phyloP scores from a whole-genome alignment of 2,329 filamentous ascomycete genomes.

The Fusarium odoratissimum region DNA sequence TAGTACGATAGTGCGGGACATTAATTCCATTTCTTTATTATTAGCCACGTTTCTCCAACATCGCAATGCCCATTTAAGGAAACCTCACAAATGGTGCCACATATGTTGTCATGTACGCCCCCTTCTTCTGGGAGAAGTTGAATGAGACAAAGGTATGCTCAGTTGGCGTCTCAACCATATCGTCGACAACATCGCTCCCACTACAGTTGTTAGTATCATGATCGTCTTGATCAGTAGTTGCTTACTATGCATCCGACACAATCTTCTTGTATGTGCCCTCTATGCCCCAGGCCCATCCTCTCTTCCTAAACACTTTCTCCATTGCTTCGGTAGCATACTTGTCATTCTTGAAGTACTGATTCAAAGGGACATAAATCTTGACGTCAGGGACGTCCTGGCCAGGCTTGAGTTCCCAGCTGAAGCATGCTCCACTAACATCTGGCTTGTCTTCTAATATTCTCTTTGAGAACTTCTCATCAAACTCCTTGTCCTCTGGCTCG shows the following conservation, averaged over 20 bases:
- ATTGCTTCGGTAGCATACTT: conserved; percentile 10
- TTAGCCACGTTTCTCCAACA: no score
- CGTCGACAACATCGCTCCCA: conserved; percentile 10
- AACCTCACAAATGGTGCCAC: conserved; percentile 25
- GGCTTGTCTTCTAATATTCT: conserved; percentile 15
- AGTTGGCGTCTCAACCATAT: background rate
- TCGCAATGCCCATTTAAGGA: rapidly evolving
- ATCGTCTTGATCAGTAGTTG: background rate
- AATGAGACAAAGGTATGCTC: conserved; percentile 26
- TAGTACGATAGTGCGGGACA: no score
- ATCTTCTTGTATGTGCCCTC: conserved; percentile 27
- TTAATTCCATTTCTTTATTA: background rate
- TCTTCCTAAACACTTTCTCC: conserved; percentile 27
- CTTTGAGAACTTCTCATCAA: conserved; percentile 22
- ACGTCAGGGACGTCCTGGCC: conserved; percentile 38
- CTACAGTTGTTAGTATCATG: no score
- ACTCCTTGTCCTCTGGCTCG: conserved; percentile 30
- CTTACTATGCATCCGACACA: conserved; percentile 21
- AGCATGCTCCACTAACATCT: conserved; percentile 38
- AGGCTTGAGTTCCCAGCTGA: conserved; percentile 45
- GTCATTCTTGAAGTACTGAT: conserved; percentile 37
- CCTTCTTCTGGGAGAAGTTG: conserved; percentile 26
- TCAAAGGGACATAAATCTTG: conserved; percentile 45
- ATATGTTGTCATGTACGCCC: conserved; percentile 26
- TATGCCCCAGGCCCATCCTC: conserved; percentile 23